These are phyloP conservation scores for Solanum sparsipilum DNA, from an alignment of 257 asterid species.

Conservation along the genomic window DNA sequence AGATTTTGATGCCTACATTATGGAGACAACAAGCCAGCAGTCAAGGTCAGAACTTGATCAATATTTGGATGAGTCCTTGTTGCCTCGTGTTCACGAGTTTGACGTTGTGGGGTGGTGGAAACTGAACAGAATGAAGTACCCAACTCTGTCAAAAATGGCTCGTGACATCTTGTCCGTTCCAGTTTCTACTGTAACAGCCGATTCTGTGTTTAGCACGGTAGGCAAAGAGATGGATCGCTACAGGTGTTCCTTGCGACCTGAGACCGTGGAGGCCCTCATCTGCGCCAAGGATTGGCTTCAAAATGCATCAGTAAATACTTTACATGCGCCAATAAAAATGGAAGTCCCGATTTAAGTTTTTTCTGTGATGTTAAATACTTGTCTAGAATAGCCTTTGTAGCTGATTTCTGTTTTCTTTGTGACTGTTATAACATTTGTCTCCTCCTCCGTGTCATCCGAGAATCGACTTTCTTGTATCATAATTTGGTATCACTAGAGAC, in stretches of 20 bases:
- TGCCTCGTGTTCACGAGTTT: slow-evolving; percentile 83
- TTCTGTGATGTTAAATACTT: neutral
- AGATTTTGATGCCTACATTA: slow-evolving; percentile 73
- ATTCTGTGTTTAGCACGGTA: slow-evolving; percentile 56
- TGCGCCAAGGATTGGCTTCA: slow-evolving; percentile 90
- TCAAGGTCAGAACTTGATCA: slow-evolving; percentile 76
- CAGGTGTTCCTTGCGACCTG: slow-evolving; percentile 71
- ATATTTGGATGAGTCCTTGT: slow-evolving; percentile 82
- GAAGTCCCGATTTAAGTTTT: slow-evolving; percentile 55
- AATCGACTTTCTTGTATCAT: neutral
- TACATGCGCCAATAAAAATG: slow-evolving; percentile 40
- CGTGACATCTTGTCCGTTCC: slow-evolving; percentile 87
- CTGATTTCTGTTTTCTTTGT: neutral
- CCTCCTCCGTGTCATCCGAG: neutral
- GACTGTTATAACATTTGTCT: neutral
- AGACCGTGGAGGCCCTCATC: slow-evolving; percentile 84
- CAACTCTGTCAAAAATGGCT: slow-evolving; percentile 92
- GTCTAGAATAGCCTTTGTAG: neutral
- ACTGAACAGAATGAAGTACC: slow-evolving; percentile 65
- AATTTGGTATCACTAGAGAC: neutral
- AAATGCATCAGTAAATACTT: slow-evolving; percentile 27
- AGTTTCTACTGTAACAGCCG: slow-evolving; percentile 46
- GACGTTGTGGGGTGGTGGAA: slow-evolving; percentile 99
- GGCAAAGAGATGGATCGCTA: slow-evolving; percentile 82
- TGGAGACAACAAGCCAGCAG: slow-evolving; percentile 70